phyloP scores from a whole-genome alignment of 441 rosid species.

The Syzygium malaccense region DNA sequence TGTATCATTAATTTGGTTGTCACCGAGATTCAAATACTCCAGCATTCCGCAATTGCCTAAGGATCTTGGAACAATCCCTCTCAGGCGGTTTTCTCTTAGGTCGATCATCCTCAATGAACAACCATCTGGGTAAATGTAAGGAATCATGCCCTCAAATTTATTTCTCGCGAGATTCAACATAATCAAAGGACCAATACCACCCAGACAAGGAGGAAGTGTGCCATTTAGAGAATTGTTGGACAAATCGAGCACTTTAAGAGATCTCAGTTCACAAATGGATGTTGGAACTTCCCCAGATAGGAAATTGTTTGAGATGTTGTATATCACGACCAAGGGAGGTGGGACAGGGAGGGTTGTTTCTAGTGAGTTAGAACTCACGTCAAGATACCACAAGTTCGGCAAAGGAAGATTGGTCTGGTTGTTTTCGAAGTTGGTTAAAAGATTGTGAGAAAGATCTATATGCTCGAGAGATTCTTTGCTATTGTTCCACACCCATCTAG shows the following conservation, averaged over 20 bases:
- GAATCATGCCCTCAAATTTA: neutral
- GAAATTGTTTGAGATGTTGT: neutral
- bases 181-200: neutral
- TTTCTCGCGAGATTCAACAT: neutral
- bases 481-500: neutral
- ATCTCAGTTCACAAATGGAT: neutral
- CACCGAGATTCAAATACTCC: neutral
- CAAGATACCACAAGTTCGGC: neutral
- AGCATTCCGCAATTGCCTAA: rapidly evolving
- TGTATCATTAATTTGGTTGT: neutral
- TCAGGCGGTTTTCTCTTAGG: neutral
- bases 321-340: rapidly evolving
- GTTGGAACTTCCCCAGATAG: neutral
- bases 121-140: rapidly evolving
- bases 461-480: rapidly evolving
- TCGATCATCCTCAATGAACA: neutral
- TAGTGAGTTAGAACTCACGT: neutral
- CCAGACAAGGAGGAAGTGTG: neutral
- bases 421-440: neutral
- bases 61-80: neutral
- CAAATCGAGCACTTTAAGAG: rapidly evolving
- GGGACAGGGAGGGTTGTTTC: neutral
- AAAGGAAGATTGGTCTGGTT: neutral
- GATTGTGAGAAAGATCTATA: neutral
- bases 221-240: neutral